These are phyloP conservation scores for Leccinum subtestaceum DNA, from an alignment of 768 basidiomycete species.

Conservation along the genomic window DNA sequence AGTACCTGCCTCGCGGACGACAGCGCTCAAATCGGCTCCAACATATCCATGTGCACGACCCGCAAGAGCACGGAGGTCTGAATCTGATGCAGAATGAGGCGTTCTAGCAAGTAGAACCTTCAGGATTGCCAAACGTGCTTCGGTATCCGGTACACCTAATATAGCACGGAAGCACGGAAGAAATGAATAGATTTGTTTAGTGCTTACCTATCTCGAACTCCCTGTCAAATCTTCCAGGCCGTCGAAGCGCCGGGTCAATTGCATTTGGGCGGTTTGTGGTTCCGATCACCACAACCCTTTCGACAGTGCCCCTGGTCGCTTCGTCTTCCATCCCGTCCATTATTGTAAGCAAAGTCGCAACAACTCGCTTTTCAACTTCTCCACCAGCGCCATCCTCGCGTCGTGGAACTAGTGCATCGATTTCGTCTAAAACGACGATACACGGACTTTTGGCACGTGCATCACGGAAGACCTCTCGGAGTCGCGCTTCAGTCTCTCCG, in stretches of 20 bases:
- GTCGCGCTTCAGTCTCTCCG: conserved; percentile 90
- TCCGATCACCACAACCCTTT: conserved; percentile 88
- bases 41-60: conserved; percentile 92
- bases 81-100: conserved; percentile 64
- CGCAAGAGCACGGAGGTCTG: conserved; percentile 65
- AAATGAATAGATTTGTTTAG: not conserved
- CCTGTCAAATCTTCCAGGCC: conserved; percentile 90
- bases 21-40: conserved; percentile 90
- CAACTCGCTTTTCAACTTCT: conserved; percentile 94
- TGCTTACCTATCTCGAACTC: conserved; percentile 89
- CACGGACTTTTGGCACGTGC: conserved; percentile 82
- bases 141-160: conserved; percentile 83
- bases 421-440: conserved; percentile 93
- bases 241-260: conserved; percentile 86
- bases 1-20: conserved; percentile 92
- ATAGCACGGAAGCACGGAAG: not conserved
- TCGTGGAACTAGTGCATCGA: conserved; percentile 90
- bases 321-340: conserved; percentile 83
- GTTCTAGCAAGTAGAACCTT: conserved; percentile 79
- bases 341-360: conserved; percentile 90
- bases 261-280: conserved; percentile 96
- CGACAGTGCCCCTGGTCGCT: conserved; percentile 36
- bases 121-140: conserved; percentile 82
- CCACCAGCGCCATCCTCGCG: conserved; percentile 88
- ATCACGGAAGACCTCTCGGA: conserved; percentile 86